These are phyloP conservation scores for Pyricularia pennisetigena DNA, from an alignment of 2,329 filamentous ascomycete species.

Conservation along the genomic window DNA sequence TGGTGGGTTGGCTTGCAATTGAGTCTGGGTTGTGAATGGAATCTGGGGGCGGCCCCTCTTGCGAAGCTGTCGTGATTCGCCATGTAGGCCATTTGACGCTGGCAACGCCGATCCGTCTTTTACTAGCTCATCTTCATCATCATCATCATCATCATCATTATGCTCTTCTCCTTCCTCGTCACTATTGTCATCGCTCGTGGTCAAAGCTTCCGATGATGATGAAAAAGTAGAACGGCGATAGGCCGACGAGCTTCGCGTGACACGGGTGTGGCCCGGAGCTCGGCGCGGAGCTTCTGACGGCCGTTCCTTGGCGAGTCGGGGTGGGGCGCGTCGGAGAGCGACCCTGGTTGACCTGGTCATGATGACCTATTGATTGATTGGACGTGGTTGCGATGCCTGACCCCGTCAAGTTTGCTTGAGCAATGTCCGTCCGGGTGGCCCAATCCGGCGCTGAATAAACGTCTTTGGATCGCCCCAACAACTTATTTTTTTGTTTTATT, in stretches of 20 bases:
- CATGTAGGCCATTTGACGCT: not conserved
- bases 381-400: not conserved
- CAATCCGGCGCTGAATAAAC: not conserved
- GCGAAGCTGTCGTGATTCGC: not conserved
- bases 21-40: not conserved
- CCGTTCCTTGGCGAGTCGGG: conserved; percentile 4
- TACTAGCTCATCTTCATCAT: not conserved
- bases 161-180: not conserved
- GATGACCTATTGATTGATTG: not conserved
- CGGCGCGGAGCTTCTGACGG: not conserved
- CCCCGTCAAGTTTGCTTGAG: not conserved
- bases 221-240: not conserved
- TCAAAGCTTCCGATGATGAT: not conserved
- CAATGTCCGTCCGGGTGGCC: not conserved
- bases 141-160: not conserved
- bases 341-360: not conserved
- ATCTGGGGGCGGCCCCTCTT: not conserved
- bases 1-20: not conserved
- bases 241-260: conserved; percentile 4
- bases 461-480: not conserved
- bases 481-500: not conserved
- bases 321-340: conserved; percentile 4
- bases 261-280: not conserved
- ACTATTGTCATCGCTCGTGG: not conserved
- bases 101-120: not conserved